phyloP scores from a whole-genome alignment of 2,329 filamentous ascomycete genomes.

The Elsinoe arachidis region DNA sequence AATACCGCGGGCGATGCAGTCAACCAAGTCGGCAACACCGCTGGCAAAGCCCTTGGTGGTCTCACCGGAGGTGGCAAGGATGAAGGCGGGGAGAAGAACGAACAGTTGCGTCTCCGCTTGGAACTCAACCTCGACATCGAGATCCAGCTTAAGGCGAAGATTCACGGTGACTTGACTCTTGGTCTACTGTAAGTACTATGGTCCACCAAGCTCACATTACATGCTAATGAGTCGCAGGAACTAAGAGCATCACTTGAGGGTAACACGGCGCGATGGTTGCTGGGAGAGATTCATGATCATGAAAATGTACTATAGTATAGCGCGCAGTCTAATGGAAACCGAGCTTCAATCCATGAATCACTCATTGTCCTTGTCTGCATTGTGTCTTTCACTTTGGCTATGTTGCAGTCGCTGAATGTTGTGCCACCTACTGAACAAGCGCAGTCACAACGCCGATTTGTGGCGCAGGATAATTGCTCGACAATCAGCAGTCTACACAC shows the following conservation, averaged over 20 bases:
- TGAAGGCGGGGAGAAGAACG: slow-evolving; percentile 34
- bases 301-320: slow-evolving; percentile 12
- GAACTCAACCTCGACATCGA: slow-evolving; percentile 56
- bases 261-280: background rate
- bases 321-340: slow-evolving; percentile 4
- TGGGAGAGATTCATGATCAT: slow-evolving; percentile 8
- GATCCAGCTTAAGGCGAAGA: slow-evolving; percentile 56
- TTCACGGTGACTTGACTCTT: slow-evolving; percentile 55
- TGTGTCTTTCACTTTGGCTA: too few species aligned
- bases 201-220: background rate
- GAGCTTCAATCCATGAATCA: background rate
- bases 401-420: too few species aligned
- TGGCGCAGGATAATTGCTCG: background rate
- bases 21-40: slow-evolving; percentile 36
- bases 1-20: slow-evolving; percentile 43
- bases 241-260: background rate
- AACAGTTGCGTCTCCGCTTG: slow-evolving; percentile 47
- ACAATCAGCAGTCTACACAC: background rate
- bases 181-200: slow-evolving; percentile 39
- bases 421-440: background rate
- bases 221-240: background rate
- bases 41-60: slow-evolving; percentile 39
- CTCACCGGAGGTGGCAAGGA: slow-evolving; percentile 33
- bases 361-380: too few species aligned
- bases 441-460: background rate